Base-by-base conservation (phyloP, 805 yeast species). In the Debaryomyces tyrocola region DNA sequence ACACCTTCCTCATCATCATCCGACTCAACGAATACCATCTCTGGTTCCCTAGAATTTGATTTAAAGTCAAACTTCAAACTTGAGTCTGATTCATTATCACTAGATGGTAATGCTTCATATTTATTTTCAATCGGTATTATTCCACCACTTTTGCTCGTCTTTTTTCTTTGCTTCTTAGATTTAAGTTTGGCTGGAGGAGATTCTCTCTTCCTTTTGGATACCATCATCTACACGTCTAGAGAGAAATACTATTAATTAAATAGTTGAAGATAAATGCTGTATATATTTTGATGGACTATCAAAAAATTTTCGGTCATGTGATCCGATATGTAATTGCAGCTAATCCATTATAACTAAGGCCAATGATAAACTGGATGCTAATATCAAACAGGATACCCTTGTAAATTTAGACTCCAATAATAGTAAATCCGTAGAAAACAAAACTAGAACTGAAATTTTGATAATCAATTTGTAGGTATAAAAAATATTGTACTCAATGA, bases 21-120 rank as follows among this genome's bases (percentile, higher is more conserved):
- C 1, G 64, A 58, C 33, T 69, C 73, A 10, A 67, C 59, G 34
- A 71, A 49, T 2, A 65, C 65, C 7, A 66, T 48, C 14, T 66
- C 73, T 18, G 45, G 49, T 15, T 49, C 54, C 33, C 43, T 53
- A 29, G 46, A 45, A 20, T 48, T 51, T 5, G 33, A 17, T 14
- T 54, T 53, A 46, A 55, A 57, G 47, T 62, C 63, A 40, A 53
- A 60, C 18, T 57, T 48, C n/a, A 48, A 31, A 41, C 59, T 62
- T 14, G 63, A 44, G 41, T 64, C 68, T 6, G 61, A 57, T 4
- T 53, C 63, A 12, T 50, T 50, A 11, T 58, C 60, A 20, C 42
- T 44, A 21, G 52, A 37, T 17, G 58, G 53, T 33, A 68, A 54
- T 4, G 56, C 56, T 29, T 50, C 58, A 47, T 51, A 66, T 20